Evolutionary conservation across 108 stramenopile species (phyloP).

Genomic region (Conticribra weissflogii): DNA sequence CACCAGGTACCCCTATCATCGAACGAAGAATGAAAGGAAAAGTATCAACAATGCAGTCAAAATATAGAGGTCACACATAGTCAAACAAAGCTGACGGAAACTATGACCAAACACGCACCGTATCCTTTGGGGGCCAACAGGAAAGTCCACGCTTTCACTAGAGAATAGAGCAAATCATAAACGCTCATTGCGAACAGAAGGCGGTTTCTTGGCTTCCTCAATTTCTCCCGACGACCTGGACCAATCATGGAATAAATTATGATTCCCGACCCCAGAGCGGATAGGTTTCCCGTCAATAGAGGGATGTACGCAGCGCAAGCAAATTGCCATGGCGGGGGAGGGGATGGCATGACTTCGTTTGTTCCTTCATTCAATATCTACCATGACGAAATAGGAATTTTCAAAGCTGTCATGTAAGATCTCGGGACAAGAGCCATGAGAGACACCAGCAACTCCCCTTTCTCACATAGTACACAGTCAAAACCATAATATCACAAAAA

Average conservation of each 20-base stretch:
- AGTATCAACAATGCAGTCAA: too few relatives aligned
- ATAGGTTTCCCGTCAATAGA: constrained; percentile 8
- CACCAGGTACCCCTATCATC: not conserved
- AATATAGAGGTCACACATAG: not conserved
- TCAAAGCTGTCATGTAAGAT: too few relatives aligned
- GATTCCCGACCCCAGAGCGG: constrained; percentile 6
- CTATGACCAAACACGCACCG: not conserved
- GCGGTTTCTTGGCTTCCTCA: constrained; percentile 1
- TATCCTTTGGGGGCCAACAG: constrained; percentile 8
- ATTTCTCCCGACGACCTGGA: not conserved
- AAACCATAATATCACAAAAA: too few relatives aligned
- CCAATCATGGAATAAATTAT: constrained; percentile 8
- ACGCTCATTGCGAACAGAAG: constrained; percentile 14
- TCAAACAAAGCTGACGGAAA: not conserved
- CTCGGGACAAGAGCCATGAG: too few relatives aligned
- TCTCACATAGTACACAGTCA: too few relatives aligned
- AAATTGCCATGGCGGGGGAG: constrained; percentile 8
- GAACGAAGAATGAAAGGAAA: not conserved
- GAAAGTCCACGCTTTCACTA: constrained; percentile 15
- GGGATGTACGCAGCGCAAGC: constrained; percentile 2
- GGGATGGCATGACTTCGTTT: too few relatives aligned
- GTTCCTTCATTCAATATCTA: too few relatives aligned
- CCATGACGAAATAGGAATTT: too few relatives aligned
- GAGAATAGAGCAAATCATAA: constrained; percentile 5
- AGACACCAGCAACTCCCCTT: too few relatives aligned